Conservation (phyloP, 495 filamentous ascomycete genomes). For the Talaromyces trachyspermus region DNA sequence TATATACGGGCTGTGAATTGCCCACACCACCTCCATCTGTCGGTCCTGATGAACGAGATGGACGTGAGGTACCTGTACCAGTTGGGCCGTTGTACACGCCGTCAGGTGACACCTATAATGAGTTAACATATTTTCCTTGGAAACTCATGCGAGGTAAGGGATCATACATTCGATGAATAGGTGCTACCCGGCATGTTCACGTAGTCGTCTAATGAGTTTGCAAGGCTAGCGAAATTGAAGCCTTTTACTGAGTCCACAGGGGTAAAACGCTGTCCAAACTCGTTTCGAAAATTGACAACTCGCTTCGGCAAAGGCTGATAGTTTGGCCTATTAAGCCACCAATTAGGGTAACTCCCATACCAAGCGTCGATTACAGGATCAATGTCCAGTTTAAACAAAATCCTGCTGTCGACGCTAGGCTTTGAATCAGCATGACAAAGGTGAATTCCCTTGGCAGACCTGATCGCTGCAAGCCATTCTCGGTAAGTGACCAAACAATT, state of each 20-base stretch:
- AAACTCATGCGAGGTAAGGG: too few relatives aligned
- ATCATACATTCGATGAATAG: constrained; percentile 23
- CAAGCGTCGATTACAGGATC: constrained; percentile 32
- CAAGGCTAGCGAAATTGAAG: constrained; percentile 35
- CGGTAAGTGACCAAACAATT: constrained; percentile 46
- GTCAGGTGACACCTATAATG: constrained; percentile 5
- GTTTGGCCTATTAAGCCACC: constrained; percentile 19
- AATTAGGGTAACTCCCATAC: constrained; percentile 25
- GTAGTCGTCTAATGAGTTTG: constrained; percentile 35
- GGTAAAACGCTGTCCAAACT: constrained; percentile 34
- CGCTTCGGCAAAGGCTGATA: constrained; percentile 24
- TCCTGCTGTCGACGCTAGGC: constrained; percentile 20
- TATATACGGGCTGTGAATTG: neutral
- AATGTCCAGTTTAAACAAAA: constrained; percentile 28
- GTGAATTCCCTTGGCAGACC: constrained; percentile 50
- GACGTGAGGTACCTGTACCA: neutral
- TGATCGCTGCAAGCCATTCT: constrained; percentile 42
- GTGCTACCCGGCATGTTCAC: constrained; percentile 35
- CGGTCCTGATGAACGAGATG: neutral
- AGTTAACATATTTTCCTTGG: neutral
- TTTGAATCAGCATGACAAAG: constrained; percentile 46
- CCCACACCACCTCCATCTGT: neutral
- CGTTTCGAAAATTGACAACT: constrained; percentile 25
- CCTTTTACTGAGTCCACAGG: constrained; percentile 19
- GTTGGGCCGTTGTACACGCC: constrained; percentile 7